phyloP scores from a whole-genome alignment of 805 yeast genomes.

The Wickerhamomyces bovis region DNA sequence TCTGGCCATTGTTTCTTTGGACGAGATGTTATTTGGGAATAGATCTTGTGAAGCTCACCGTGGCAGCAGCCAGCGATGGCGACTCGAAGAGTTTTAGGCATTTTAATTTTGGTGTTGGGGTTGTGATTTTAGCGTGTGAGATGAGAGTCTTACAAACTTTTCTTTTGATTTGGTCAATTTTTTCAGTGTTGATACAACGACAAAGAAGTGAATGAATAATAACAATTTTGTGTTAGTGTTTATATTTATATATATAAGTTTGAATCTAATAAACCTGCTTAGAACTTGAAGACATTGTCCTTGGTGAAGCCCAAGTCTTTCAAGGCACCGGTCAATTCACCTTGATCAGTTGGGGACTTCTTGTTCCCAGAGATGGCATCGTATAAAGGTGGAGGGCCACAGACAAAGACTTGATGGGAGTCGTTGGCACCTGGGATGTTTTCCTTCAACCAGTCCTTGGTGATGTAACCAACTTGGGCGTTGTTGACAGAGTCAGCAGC shows the following conservation, averaged over 20 bases:
- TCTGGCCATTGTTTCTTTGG: constrained; percentile 34
- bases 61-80: constrained; percentile 92
- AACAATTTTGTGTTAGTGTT: too few relatives aligned
- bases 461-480: constrained; percentile 69
- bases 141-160: too few relatives aligned
- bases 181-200: background rate
- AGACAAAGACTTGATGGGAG: constrained; percentile 72
- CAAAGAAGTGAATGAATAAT: background rate
- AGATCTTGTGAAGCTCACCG: constrained; percentile 64
- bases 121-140: too few relatives aligned
- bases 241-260: background rate
- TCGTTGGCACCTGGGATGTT: constrained; percentile 63
- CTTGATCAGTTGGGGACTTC: constrained; percentile 86
- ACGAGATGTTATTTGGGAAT: constrained; percentile 27
- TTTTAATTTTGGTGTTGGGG: background rate
- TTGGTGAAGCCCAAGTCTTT: constrained; percentile 83
- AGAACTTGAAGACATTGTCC: constrained; percentile 87
- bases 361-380: constrained; percentile 82
- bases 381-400: constrained; percentile 95
- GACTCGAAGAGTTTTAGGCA: constrained; percentile 26
- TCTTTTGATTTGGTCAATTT: too few relatives aligned
- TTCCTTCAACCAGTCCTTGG: constrained; percentile 61
- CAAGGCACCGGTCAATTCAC: constrained; percentile 84
- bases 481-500: constrained; percentile 36
- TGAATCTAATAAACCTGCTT: constrained; percentile 13